These are phyloP conservation scores for Phoenix roebelenii DNA, from an alignment of 176 grass and related monocot genomes.

Conservation along the genomic window DNA sequence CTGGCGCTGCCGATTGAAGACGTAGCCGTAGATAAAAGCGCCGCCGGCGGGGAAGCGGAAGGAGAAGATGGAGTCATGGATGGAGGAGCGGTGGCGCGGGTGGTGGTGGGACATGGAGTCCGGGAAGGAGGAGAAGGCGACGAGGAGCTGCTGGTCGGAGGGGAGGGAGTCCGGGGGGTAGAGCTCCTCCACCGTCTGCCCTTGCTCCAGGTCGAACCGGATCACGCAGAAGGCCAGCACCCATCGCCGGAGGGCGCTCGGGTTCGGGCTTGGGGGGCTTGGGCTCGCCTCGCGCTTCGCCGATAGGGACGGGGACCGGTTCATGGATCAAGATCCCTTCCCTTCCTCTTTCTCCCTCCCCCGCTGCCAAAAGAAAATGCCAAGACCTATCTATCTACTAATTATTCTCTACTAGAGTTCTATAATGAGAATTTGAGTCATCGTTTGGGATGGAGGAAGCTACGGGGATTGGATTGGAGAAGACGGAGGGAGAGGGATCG, in stretches of 20 bases:
- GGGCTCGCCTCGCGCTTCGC: constrained; percentile 23
- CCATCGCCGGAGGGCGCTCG: constrained; percentile 57
- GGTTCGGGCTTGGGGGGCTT: constrained; percentile 15
- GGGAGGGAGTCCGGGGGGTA: constrained; percentile 56
- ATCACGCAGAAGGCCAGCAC: constrained; percentile 74
- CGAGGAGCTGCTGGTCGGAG: constrained; percentile 57
- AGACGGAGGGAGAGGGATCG: constrained; percentile 8
- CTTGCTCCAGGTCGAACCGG: constrained; percentile 94
- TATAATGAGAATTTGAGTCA: too few species aligned
- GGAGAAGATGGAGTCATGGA: constrained; percentile 95
- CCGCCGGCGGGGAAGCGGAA: constrained; percentile 59
- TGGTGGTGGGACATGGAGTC: constrained; percentile 99
- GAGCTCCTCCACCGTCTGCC: constrained; percentile 75
- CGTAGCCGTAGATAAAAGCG: constrained; percentile 73
- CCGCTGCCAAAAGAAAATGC: too few species aligned
- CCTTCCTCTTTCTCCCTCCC: too few species aligned
- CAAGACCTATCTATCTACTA: too few species aligned
- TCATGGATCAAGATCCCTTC: constrained; percentile 23
- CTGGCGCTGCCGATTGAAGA: constrained; percentile 96
- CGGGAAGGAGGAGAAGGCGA: constrained; percentile 95
- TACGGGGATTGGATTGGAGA: background rate
- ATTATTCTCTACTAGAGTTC: too few species aligned
- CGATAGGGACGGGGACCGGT: constrained; percentile 62
- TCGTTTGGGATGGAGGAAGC: background rate
- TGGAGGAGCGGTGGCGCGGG: constrained; percentile 70